Percentiles rank a stretch among this genome's conserved stretches.
phyloP scores from a whole-genome alignment of 2,329 filamentous ascomycete species.

The Aspergillus tubingensis region DNA sequence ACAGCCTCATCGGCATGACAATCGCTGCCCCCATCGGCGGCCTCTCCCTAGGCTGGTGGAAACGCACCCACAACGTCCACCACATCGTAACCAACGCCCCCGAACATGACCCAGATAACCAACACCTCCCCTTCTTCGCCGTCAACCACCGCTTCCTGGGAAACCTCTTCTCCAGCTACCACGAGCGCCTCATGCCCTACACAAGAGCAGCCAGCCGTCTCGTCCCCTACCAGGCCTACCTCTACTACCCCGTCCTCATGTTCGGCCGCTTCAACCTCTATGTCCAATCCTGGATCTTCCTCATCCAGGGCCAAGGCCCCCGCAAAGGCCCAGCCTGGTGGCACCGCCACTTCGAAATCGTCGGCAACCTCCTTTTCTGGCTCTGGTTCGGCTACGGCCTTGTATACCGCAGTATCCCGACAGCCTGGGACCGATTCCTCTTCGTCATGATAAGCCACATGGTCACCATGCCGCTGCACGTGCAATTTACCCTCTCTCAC shows the following conservation, averaged over 20 bases:
- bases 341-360: slow-evolving; percentile 75
- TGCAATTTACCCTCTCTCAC: slow-evolving; percentile 88
- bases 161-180: slow-evolving; percentile 73
- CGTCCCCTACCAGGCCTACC: slow-evolving; percentile 70
- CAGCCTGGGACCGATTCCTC: slow-evolving; percentile 64
- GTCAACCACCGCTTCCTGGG: slow-evolving; percentile 80
- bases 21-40: slow-evolving; percentile 87
- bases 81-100: slow-evolving; percentile 93
- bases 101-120: slow-evolving; percentile 93
- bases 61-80: slow-evolving; percentile 90
- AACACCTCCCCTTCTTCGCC: slow-evolving; percentile 83
- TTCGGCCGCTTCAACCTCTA: slow-evolving; percentile 88
- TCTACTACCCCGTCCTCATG: slow-evolving; percentile 77
- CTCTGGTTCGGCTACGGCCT: slow-evolving; percentile 77
- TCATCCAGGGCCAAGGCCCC: slow-evolving; percentile 68
- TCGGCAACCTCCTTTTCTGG: slow-evolving; percentile 78
- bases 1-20: slow-evolving; percentile 81
- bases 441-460: slow-evolving; percentile 79
- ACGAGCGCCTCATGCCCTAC: slow-evolving; percentile 75
- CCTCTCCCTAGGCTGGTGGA: slow-evolving; percentile 93
- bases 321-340: slow-evolving; percentile 75
- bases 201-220: slow-evolving; percentile 69
- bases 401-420: slow-evolving; percentile 70
- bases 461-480: slow-evolving; percentile 75
- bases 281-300: slow-evolving; percentile 74